Conservation (phyloP, 495 filamentous ascomycete genomes). For the Penicillium fimorum region DNA sequence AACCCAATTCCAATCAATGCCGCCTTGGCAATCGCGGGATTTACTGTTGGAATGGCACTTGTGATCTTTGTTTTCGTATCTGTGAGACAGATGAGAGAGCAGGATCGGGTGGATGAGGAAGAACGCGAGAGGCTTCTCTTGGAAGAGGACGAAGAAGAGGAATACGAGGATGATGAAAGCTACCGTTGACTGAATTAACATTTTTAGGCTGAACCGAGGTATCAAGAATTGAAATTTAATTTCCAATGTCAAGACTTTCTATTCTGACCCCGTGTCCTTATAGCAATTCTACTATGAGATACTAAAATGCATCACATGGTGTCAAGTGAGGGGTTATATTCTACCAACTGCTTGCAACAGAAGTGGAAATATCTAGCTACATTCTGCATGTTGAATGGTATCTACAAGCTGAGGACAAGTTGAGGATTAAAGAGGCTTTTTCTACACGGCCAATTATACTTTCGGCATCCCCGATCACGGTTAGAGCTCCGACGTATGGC, state of each 20-base stretch:
- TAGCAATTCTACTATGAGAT: neutral
- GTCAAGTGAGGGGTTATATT: neutral
- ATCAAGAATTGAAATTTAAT: neutral
- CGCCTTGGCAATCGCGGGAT: conserved; percentile 57
- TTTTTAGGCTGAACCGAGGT: neutral
- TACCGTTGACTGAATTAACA: neutral
- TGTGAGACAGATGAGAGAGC: conserved; percentile 23
- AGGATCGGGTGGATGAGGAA: conserved; percentile 21
- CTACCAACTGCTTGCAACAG: too few relatives aligned
- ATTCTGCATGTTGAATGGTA: too few relatives aligned
- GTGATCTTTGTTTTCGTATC: conserved; percentile 55
- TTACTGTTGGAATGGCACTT: conserved; percentile 59
- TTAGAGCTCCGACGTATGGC: too few relatives aligned
- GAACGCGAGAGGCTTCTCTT: conserved; percentile 35
- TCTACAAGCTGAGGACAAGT: too few relatives aligned
- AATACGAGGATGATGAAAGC: conserved; percentile 9
- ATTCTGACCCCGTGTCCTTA: neutral
- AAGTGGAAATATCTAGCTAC: too few relatives aligned
- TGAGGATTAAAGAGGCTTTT: too few relatives aligned
- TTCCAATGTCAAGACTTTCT: neutral
- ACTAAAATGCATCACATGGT: neutral
- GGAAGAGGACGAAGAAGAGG: conserved; percentile 33
- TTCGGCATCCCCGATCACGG: too few relatives aligned
- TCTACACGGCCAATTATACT: too few relatives aligned
- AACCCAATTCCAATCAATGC: conserved; percentile 81